Evolutionary conservation across 2,329 filamentous ascomycete species (phyloP).

Genomic region (Aspergillus candidus): DNA sequence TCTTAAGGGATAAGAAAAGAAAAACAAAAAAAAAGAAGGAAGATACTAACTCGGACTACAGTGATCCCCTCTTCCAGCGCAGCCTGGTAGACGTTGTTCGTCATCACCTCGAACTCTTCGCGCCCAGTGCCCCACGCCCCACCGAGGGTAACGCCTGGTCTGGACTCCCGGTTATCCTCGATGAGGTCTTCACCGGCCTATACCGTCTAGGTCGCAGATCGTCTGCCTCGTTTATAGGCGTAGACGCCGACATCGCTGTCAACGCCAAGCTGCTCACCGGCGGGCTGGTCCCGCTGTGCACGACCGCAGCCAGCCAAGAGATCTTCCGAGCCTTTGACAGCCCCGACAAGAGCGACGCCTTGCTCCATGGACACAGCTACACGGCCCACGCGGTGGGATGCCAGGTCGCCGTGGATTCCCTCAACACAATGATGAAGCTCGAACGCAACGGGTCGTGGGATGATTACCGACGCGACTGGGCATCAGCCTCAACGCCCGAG

Average conservation of each 20-base stretch:
- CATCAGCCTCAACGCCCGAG: constrained; percentile 6
- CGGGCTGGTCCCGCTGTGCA: constrained; percentile 69
- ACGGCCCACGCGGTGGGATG: constrained; percentile 79
- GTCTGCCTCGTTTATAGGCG: constrained; percentile 62
- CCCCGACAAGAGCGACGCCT: constrained; percentile 67
- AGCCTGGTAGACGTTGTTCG: constrained; percentile 64
- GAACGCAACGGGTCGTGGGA: constrained; percentile 54
- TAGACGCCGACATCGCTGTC: constrained; percentile 67
- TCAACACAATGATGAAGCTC: constrained; percentile 56
- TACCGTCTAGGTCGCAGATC: constrained; percentile 72
- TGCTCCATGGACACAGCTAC: constrained; percentile 81
- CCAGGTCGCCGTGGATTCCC: constrained; percentile 64
- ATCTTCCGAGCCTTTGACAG: constrained; percentile 68
- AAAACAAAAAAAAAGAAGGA: no score
- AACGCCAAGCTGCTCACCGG: constrained; percentile 82
- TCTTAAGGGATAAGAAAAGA: background rate
- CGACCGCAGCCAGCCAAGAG: constrained; percentile 66
- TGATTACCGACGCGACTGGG: constrained; percentile 48
- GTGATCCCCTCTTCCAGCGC: constrained; percentile 75
- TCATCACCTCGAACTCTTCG: constrained; percentile 51
- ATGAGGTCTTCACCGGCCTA: constrained; percentile 82
- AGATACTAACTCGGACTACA: constrained; percentile 23
- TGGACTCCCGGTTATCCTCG: constrained; percentile 72
- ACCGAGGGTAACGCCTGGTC: constrained; percentile 49
- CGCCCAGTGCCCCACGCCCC: constrained; percentile 19